phyloP scores from a whole-genome alignment of 1,284 basidiomycete genomes.

The Pseudozyma hubeiensis region DNA sequence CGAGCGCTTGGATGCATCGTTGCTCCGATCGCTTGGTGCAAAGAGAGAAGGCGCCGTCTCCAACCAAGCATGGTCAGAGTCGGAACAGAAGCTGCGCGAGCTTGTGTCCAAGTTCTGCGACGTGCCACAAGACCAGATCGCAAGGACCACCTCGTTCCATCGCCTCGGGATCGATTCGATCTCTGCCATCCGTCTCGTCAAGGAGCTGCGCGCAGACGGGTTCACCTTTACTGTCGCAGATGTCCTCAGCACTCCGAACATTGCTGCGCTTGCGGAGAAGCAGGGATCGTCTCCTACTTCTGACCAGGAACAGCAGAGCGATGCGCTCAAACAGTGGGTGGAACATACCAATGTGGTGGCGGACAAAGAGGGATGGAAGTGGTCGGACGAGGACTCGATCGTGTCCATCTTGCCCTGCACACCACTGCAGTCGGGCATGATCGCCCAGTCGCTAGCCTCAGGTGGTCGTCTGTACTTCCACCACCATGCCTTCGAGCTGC shows the following conservation, averaged over 20 bases:
- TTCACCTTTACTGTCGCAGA: conserved; percentile 47
- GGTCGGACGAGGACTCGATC: conserved; percentile 30
- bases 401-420: conserved; percentile 59
- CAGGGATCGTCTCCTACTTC: background rate
- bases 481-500: conserved; percentile 44
- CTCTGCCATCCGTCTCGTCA: conserved; percentile 57
- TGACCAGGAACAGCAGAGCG: background rate
- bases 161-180: conserved; percentile 66
- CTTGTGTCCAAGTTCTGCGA: conserved; percentile 36
- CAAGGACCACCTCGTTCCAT: conserved; percentile 55
- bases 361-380: conserved; percentile 17
- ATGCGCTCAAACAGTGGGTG: conserved; percentile 13
- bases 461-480: conserved; percentile 57
- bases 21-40: conserved; percentile 28
- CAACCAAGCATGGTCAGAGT: conserved; percentile 28
- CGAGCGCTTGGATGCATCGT: conserved; percentile 18
- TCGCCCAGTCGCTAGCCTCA: conserved; percentile 56
- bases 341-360: conserved; percentile 5
- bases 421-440: conserved; percentile 65
- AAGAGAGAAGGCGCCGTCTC: conserved; percentile 22
- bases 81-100: conserved; percentile 35
- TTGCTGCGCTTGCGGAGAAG: conserved; percentile 47
- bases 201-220: conserved; percentile 27
- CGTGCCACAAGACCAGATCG: conserved; percentile 30
- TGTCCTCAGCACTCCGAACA: conserved; percentile 47